These are phyloP conservation scores for Zygosaccharomyces sapae DNA, from an alignment of 1,139 yeast species.

Conservation along the genomic window DNA sequence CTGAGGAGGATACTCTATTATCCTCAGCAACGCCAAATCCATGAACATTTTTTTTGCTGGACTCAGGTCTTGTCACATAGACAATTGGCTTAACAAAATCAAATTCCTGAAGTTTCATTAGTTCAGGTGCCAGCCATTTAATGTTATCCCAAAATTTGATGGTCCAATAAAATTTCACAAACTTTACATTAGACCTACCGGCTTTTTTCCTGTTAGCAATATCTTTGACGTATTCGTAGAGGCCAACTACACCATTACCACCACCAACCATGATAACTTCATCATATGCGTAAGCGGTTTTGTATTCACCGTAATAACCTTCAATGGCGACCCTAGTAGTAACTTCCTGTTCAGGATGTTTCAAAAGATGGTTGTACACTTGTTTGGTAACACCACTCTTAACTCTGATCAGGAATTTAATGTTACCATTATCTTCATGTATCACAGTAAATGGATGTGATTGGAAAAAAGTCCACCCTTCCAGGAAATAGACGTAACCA, in stretches of 20 bases:
- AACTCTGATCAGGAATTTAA: slow-evolving; percentile 43
- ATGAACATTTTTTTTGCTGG: too few species aligned
- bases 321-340: slow-evolving; percentile 44
- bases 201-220: slow-evolving; percentile 19
- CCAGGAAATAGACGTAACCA: slow-evolving; percentile 52
- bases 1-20: slow-evolving; percentile 4
- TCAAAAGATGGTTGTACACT: slow-evolving; percentile 32
- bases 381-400: slow-evolving; percentile 45
- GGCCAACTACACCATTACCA: slow-evolving; percentile 72
- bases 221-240: slow-evolving; percentile 35
- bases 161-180: slow-evolving; percentile 48
- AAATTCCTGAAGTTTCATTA: slow-evolving; percentile 35
- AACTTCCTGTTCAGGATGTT: slow-evolving; percentile 21
- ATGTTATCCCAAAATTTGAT: slow-evolving; percentile 47
- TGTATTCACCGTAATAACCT: slow-evolving; percentile 57
- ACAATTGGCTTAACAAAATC: slow-evolving; percentile 41
- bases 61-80: slow-evolving; percentile 42
- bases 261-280: slow-evolving; percentile 55
- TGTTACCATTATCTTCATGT: slow-evolving; percentile 36
- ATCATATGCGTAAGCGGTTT: slow-evolving; percentile 53
- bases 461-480: slow-evolving; percentile 56
- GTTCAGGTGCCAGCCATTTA: slow-evolving; percentile 52
- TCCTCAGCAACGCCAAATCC: slow-evolving; percentile 2
- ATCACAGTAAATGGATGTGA: slow-evolving; percentile 64
- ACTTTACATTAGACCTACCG: slow-evolving; percentile 21